A percentile compares a stretch with the other conserved stretches of the same genome.
phyloP scores from a whole-genome alignment of 2,329 filamentous ascomycete genomes.

The Colletotrichum limetticola region DNA sequence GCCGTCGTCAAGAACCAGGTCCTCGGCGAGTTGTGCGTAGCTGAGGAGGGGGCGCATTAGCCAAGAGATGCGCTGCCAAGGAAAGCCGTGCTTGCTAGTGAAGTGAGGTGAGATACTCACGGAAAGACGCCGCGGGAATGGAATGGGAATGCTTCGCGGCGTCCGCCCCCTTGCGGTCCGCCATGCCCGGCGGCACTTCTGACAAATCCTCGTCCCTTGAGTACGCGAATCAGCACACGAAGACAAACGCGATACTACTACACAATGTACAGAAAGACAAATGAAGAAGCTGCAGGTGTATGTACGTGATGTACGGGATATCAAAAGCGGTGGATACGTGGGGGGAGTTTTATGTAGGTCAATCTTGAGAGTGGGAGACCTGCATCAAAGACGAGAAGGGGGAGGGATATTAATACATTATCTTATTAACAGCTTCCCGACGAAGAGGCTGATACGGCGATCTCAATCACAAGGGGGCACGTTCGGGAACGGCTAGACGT shows the following conservation, averaged over 20 bases:
- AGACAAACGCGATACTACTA: neutral
- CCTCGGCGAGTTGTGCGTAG: constrained; percentile 78
- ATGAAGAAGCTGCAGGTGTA: neutral
- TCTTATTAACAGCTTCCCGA: constrained; percentile 21
- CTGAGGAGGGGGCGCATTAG: constrained; percentile 47
- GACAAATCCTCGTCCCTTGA: constrained; percentile 8
- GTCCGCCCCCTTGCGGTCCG: constrained; percentile 31
- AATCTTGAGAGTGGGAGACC: neutral
- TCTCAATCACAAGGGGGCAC: constrained; percentile 3
- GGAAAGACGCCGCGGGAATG: constrained; percentile 62
- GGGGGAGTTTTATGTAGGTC: neutral
- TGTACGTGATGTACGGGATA: neutral
- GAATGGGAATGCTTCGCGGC: constrained; percentile 42
- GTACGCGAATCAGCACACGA: neutral
- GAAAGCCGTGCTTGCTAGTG: constrained; percentile 38
- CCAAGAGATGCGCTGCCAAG: neutral
- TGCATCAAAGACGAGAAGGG: constrained; percentile 9
- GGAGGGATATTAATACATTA: constrained; percentile 20
- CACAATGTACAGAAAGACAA: neutral
- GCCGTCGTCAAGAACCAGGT: constrained; percentile 94
- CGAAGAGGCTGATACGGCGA: constrained; percentile 18
- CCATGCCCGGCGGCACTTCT: constrained; percentile 25
- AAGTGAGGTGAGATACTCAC: constrained; percentile 51
- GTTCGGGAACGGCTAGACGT: constrained; percentile 14
- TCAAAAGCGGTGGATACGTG: neutral